These are phyloP conservation scores for Metschnikowia koreensis DNA, from an alignment of 805 yeast genomes.

Conservation along the genomic window DNA sequence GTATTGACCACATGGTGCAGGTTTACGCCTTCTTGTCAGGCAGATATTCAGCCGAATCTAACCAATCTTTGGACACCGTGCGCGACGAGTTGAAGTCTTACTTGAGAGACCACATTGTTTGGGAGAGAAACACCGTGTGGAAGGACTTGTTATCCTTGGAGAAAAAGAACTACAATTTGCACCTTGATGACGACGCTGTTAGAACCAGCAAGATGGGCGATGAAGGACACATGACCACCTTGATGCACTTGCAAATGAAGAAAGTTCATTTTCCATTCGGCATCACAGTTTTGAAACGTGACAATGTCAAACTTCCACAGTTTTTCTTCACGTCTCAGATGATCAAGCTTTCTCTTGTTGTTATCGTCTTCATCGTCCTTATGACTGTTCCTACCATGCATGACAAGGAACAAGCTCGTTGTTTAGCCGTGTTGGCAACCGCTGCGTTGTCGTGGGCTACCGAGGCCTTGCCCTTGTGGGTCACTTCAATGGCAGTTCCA, in stretches of 20 bases:
- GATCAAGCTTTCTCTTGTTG: conserved; percentile 46
- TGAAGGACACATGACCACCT: conserved; percentile 13
- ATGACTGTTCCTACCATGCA: conserved; percentile 32
- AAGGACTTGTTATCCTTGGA: conserved; percentile 83
- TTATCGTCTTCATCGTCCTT: conserved; percentile 43
- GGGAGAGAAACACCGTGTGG: conserved; percentile 99
- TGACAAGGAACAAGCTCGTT: conserved; percentile 34
- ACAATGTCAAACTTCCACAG: conserved; percentile 40
- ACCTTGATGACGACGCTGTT: conserved; percentile 18
- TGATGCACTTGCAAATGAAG: conserved; percentile 19
- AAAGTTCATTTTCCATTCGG: conserved; percentile 33
- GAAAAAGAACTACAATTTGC: conserved; percentile 21
- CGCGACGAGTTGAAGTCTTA: conserved; percentile 48
- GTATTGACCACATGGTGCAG: conserved; percentile 51
- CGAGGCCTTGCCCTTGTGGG: conserved; percentile 88
- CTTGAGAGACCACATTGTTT: conserved; percentile 87
- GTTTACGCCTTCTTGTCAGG: conserved; percentile 50
- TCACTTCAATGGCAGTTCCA: conserved; percentile 83
- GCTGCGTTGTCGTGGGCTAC: conserved; percentile 94
- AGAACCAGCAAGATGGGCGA: conserved; percentile 20
- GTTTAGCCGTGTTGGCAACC: conserved; percentile 78
- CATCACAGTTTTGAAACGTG: conserved; percentile 23
- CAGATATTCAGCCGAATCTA: conserved; percentile 46
- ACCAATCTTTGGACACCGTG: conserved; percentile 41
- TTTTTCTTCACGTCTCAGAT: conserved; percentile 44